Base-by-base conservation (phyloP, 148 eudicot species). In the Drosera capensis region DNA sequence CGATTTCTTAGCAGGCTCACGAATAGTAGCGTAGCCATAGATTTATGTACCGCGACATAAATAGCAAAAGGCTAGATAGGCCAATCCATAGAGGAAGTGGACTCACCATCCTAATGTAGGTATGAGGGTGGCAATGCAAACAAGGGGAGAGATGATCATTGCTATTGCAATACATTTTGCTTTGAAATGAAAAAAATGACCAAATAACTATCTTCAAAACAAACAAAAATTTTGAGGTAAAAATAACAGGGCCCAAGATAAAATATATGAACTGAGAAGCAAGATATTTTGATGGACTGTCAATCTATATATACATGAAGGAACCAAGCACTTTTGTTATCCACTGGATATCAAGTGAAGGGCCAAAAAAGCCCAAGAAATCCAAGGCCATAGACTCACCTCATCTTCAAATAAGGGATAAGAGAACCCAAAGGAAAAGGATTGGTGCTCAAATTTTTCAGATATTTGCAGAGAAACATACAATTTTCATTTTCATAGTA, bases 91-190 rank as follows among this genome's bases (percentile, higher is more conserved):
- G 38, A 34, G 38, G 14, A 15, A 7, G 14, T 13, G 14, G 38
- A 34, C n/a, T 34, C 14, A 34, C 38, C 38, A 34, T 34, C 14
- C 38, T 34, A 6, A 34, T 34, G 38, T 34, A 34, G 38, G n/a
- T 34, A 11, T 34, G 38, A 34, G 38, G 38, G 38, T 34, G 38
- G 38, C 38, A 34, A 6, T 34, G 38, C 38, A 34, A 34, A 34
- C 38, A 34, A 34, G 38, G 38, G 8, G 14, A 2, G 8, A 2
- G 38, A 15, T 1, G 38, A 34, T 7, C n/a, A 15, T 34, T 1
- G 38, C 14, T 34, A 15, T 34, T 30, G 35, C 6, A 34, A 34
- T 34, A 34, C 38, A 34, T 34, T 13, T 34, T 13, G 2, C 14
- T 34, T 13, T 11, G 38, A 34, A 34, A 34, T 34, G 38, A 15